phyloP scores from a whole-genome alignment of 495 filamentous ascomycete genomes.

The Penicillium atrosanguineum region DNA sequence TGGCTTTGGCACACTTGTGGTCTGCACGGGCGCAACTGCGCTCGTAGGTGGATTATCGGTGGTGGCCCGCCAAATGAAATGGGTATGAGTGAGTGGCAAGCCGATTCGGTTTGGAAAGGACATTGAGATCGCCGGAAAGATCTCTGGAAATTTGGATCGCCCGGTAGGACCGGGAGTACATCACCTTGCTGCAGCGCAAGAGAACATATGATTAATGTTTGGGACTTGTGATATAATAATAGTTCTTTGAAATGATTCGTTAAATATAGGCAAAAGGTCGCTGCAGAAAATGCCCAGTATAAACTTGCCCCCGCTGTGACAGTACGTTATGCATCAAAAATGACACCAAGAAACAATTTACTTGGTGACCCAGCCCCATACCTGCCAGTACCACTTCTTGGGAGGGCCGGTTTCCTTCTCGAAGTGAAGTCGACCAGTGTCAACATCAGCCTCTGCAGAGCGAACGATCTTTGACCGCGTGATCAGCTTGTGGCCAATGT shows the following conservation, averaged over 20 bases:
- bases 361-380: conserved; percentile 26
- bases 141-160: background rate
- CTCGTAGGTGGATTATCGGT: conserved; percentile 36
- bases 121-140: background rate
- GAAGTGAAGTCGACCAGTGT: conserved; percentile 36
- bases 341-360: background rate
- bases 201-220: background rate
- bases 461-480: conserved; percentile 30
- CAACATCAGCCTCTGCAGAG: conserved; percentile 37
- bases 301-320: background rate
- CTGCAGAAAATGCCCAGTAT: background rate
- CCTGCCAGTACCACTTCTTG: conserved; percentile 24
- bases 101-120: background rate
- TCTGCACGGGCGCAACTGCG: conserved; percentile 42
- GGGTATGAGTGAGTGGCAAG: conserved; percentile 8
- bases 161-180: background rate
- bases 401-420: conserved; percentile 27
- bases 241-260: background rate
- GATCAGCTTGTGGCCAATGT: conserved; percentile 49
- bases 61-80: conserved; percentile 16
- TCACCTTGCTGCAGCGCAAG: background rate
- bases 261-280: background rate
- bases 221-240: background rate
- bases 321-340: background rate
- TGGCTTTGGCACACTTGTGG: conserved; percentile 36